Percentiles rank a stretch among this genome's conserved stretches.
phyloP scores from a whole-genome alignment of 2,329 filamentous ascomycete genomes.

The Arthrinium phaeospermum region DNA sequence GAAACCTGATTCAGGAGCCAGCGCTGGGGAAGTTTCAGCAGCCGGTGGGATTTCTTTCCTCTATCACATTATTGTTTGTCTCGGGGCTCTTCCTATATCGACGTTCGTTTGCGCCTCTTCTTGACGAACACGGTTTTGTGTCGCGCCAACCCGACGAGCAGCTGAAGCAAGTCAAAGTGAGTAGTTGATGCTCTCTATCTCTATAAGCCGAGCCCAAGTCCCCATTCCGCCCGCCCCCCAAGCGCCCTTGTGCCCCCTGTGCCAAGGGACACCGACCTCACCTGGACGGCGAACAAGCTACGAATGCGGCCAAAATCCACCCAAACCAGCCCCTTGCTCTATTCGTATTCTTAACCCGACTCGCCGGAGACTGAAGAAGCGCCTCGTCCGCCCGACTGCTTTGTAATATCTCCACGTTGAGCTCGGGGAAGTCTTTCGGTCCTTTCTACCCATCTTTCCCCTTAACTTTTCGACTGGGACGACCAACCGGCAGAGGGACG shows the following conservation, averaged over 20 bases:
- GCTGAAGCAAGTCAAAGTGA: not conserved
- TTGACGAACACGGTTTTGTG: not conserved
- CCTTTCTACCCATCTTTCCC: not conserved
- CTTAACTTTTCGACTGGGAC: not conserved
- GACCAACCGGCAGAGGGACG: not conserved
- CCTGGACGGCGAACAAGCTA: constrained; percentile 9
- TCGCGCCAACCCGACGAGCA: not conserved
- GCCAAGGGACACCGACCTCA: constrained; percentile 1
- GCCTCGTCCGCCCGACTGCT: not conserved
- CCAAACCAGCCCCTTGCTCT: constrained; percentile 16
- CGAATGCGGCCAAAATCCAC: constrained; percentile 14
- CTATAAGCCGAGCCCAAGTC: not conserved
- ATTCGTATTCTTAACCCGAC: constrained; percentile 2
- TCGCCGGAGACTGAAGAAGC: not conserved
- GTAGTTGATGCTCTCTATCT: not conserved
- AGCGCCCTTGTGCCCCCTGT: not conserved
- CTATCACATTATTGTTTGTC: constrained; percentile 8
- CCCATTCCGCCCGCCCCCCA: not conserved
- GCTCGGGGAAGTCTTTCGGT: not conserved
- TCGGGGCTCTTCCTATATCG: not conserved
- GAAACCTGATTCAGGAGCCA: constrained; percentile 14
- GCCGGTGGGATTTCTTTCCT: not conserved
- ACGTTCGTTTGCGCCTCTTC: not conserved
- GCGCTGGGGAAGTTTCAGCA: constrained; percentile 15
- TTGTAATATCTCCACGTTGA: constrained; percentile 10